Base-by-base conservation (phyloP, 768 basidiomycete species). In the Tricholoma saponaceum region DNA sequence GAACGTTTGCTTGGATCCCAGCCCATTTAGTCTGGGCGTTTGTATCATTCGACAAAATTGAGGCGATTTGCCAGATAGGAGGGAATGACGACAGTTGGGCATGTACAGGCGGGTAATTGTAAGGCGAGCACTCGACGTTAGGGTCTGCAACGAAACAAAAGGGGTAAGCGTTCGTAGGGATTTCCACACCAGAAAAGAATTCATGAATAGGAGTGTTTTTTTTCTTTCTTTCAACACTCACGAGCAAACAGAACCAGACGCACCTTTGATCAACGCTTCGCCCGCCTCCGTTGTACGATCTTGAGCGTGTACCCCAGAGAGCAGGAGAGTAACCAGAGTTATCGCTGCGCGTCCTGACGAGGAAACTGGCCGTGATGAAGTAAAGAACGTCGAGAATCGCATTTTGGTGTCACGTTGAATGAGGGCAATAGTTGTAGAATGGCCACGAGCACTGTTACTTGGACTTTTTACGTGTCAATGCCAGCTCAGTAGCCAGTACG, bases 11-110 rank as follows among this genome's bases (percentile, higher is more conserved):
- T 23, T 69, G 63, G 23, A 86, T 82, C 33, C 70, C 69, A 5
- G 70, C 62, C 74, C 77, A 85, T 58, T 75, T 74, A 6, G 67
- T 65, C 44, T 67, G 69, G 0, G 78, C 83, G n/a, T 70, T 73
- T 20, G 66, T 64, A 58, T 83, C 83, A 18, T 58, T 71, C 2
- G 71, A 28, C 3, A 83, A 26, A 60, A 84, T 79, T 2, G 61
- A 64, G 2, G 81, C 81, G 0, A 69, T 61, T n/a, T 71, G 60
- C 79, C 81, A 82, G 22, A 77, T 64, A 5, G 72, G 6, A 2
- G 83, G 83, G 64, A 82, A 83, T 1, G 72, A 61, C 0, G 67
- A 30, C 6, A 74, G 16, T 1, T 72, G 68, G 5, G 68, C 57
- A 0, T 66, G 33, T 2, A 78, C 70, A 0, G 73, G 75, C 3